Percentiles rank a stretch among this genome's conserved stretches.
Evolutionary conservation across 306 rosid genomes (phyloP).

Genomic region (Ammopiptanthus mongolicus): DNA sequence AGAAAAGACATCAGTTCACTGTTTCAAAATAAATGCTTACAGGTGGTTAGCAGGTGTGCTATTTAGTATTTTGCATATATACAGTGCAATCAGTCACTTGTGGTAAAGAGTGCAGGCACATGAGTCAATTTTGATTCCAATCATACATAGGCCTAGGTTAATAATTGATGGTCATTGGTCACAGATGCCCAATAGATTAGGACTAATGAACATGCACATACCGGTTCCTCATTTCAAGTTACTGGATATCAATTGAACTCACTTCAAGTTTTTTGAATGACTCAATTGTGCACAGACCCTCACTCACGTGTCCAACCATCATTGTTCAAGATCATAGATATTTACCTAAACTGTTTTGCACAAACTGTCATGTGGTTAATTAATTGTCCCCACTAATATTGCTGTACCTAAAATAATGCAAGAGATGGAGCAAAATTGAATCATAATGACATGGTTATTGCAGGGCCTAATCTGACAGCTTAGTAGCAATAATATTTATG

Average conservation of each 20-base stretch:
- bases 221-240: background rate
- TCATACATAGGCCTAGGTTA: constrained; percentile 11
- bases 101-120: constrained; percentile 8
- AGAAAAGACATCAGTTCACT: background rate
- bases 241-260: background rate
- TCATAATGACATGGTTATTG: background rate
- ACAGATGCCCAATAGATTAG: background rate
- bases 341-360: background rate
- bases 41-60: constrained; percentile 17
- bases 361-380: background rate
- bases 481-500: background rate
- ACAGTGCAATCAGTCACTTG: background rate
- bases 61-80: background rate
- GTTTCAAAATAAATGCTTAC: background rate
- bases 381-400: background rate
- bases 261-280: background rate
- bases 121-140: constrained; percentile 16
- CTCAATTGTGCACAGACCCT: background rate
- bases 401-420: background rate
- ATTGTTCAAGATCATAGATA: background rate
- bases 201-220: background rate
- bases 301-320: background rate
- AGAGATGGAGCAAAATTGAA: background rate
- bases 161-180: constrained; percentile 3
- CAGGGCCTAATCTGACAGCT: background rate